Conservation (phyloP, 768 basidiomycete genomes). For the Psilocybe sp. region DNA sequence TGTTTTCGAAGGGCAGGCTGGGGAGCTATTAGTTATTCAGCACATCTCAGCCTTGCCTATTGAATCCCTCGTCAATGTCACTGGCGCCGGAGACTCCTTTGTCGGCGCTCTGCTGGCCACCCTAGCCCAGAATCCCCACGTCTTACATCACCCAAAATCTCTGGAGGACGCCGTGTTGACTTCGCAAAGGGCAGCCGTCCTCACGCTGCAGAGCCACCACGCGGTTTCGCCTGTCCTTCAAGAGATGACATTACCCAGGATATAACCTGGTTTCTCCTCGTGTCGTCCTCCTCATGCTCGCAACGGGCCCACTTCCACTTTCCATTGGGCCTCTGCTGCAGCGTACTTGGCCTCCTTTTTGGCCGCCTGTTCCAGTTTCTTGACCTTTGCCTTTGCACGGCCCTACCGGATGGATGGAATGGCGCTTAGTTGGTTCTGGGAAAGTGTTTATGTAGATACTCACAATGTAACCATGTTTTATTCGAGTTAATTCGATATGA, state of each 20-base stretch:
- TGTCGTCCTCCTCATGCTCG: constrained; percentile 10
- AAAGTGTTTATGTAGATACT: too few relatives aligned
- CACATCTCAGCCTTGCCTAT: constrained; percentile 64
- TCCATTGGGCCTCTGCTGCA: too few relatives aligned
- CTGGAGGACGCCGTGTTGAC: constrained; percentile 44
- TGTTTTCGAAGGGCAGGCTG: constrained; percentile 44
- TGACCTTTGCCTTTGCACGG: too few relatives aligned
- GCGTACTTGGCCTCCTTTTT: too few relatives aligned
- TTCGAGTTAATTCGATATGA: too few relatives aligned
- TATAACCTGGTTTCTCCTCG: too few relatives aligned
- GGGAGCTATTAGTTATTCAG: constrained; percentile 57
- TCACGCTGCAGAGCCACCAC: constrained; percentile 53
- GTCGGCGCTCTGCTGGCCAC: constrained; percentile 80
- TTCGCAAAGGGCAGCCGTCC: constrained; percentile 64
- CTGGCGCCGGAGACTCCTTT: constrained; percentile 90
- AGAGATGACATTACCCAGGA: too few relatives aligned
- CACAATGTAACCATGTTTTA: too few relatives aligned
- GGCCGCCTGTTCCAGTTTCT: too few relatives aligned
- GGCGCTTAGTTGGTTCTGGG: too few relatives aligned
- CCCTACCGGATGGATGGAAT: too few relatives aligned
- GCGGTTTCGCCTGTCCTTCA: constrained; percentile 65
- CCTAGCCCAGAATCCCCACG: constrained; percentile 41
- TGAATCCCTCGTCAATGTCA: constrained; percentile 63
- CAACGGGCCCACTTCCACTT: not conserved
- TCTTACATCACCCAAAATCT: constrained; percentile 42